These are phyloP conservation scores for Mortierella sp. DNA, from an alignment of 371 early-diverging fungal genomes.

Conservation along the genomic window DNA sequence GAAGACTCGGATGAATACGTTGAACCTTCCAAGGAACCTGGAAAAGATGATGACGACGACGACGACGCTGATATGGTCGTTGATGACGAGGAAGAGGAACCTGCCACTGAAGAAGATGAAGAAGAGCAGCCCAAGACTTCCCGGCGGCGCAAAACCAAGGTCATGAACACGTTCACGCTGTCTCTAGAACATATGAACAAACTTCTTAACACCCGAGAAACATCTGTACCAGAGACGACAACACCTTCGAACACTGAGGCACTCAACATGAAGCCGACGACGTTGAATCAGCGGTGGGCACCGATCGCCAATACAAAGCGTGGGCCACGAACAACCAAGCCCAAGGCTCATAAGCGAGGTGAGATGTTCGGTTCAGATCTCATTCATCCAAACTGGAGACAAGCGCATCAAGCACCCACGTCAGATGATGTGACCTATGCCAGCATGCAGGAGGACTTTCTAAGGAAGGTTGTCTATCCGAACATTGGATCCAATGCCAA, in stretches of 20 bases:
- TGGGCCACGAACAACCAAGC: too few relatives aligned
- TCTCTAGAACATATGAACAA: slow-evolving; percentile 28
- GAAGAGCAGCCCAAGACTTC: not conserved
- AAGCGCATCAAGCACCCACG: slow-evolving; percentile 31
- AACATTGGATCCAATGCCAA: slow-evolving; percentile 17
- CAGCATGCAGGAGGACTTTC: slow-evolving; percentile 26
- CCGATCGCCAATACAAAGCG: too few relatives aligned
- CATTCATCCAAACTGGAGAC: slow-evolving; percentile 22
- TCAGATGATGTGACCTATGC: slow-evolving; percentile 22
- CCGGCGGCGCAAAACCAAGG: slow-evolving; percentile 9
- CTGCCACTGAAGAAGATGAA: not conserved
- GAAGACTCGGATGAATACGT: slow-evolving; percentile 36
- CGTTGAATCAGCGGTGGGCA: too few relatives aligned
- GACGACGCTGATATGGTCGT: slow-evolving; percentile 22
- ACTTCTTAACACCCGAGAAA: slow-evolving; percentile 3
- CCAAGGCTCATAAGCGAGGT: slow-evolving; percentile 22
- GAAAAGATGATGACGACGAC: slow-evolving; percentile 1
- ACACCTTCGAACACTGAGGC: not conserved
- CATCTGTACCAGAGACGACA: not conserved
- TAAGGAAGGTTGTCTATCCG: slow-evolving; percentile 17
- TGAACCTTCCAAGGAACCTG: slow-evolving; percentile 8
- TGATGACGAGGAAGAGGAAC: slow-evolving; percentile 11
- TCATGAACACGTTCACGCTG: slow-evolving; percentile 8
- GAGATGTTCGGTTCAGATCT: slow-evolving; percentile 12
- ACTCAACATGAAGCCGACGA: slow-evolving; percentile 1